phyloP scores from a whole-genome alignment of 441 rosid species.

The Erodium texanum region DNA sequence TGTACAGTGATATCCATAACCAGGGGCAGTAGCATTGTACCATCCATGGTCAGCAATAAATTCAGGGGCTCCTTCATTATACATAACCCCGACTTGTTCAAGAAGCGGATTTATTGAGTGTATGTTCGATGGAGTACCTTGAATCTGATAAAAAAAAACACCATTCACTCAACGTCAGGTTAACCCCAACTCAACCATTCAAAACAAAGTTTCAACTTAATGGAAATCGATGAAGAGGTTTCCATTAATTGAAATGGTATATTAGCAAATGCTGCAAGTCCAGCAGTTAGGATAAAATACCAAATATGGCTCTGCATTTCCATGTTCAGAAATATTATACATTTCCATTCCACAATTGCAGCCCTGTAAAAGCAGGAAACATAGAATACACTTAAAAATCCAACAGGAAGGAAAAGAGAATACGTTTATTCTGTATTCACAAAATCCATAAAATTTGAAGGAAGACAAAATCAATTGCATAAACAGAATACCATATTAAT shows the following conservation, averaged over 20 bases:
- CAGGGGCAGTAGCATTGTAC: conserved; percentile 63
- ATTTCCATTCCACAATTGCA: conserved; percentile 37
- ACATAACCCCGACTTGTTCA: conserved; percentile 54
- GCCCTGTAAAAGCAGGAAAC: conserved; percentile 18
- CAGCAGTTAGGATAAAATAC: conserved; percentile 15
- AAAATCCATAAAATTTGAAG: neutral
- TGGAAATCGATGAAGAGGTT: too few relatives aligned
- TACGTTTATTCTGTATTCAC: neutral
- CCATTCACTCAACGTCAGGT: neutral
- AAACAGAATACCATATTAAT: neutral
- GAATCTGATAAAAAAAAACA: conserved; percentile 21
- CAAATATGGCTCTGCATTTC: conserved; percentile 28
- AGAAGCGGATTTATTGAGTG: conserved; percentile 27
- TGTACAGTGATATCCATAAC: conserved; percentile 82
- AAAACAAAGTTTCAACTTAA: neutral
- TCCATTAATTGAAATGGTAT: neutral
- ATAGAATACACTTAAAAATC: neutral
- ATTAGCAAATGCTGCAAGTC: conserved; percentile 4
- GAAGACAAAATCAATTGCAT: neutral
- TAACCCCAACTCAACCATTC: neutral
- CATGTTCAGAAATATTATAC: conserved; percentile 29
- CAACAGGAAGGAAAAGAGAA: neutral
- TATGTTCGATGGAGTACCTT: conserved; percentile 36
- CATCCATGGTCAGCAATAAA: conserved; percentile 60
- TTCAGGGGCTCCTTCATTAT: conserved; percentile 67